Evolutionary conservation across 208 protist species (phyloP).

Genomic region (Ichthyophonus hoferi): DNA sequence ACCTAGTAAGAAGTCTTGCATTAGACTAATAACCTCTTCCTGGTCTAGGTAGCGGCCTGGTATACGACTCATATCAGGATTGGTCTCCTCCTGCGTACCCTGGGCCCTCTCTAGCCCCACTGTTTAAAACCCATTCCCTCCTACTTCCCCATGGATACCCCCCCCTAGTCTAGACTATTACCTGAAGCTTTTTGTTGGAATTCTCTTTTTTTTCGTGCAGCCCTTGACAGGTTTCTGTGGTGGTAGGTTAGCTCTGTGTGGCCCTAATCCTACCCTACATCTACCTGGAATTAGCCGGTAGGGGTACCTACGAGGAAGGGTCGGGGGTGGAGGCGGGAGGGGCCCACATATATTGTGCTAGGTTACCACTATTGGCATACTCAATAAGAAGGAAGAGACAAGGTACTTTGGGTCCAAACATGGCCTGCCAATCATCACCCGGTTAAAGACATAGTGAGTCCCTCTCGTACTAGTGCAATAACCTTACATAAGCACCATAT

Average conservation of each 20-base stretch:
- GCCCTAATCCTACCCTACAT: no score
- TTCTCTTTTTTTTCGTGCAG: no score
- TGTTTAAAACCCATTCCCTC: no score
- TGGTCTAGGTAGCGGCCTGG: not conserved
- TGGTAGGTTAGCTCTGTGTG: no score
- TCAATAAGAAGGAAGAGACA: constrained; percentile 24
- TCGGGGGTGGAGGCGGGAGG: not conserved
- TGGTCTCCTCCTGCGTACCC: not conserved
- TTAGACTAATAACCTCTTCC: not conserved
- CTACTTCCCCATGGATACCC: no score
- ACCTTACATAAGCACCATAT: no score
- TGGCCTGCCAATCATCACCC: no score
- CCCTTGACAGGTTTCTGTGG: no score
- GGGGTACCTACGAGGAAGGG: not conserved
- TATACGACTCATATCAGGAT: not conserved
- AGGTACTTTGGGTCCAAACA: not conserved
- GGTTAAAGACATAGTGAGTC: no score
- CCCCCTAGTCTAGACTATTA: no score
- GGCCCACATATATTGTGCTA: constrained; percentile 22
- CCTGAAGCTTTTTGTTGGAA: no score
- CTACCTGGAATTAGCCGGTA: not conserved
- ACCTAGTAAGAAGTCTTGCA: not conserved
- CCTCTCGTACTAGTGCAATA: no score
- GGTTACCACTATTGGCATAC: constrained; percentile 25
- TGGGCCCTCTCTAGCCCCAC: not conserved